Evolutionary conservation across 257 asterid species (phyloP).

Genomic region (Penstemon newberryi): DNA sequence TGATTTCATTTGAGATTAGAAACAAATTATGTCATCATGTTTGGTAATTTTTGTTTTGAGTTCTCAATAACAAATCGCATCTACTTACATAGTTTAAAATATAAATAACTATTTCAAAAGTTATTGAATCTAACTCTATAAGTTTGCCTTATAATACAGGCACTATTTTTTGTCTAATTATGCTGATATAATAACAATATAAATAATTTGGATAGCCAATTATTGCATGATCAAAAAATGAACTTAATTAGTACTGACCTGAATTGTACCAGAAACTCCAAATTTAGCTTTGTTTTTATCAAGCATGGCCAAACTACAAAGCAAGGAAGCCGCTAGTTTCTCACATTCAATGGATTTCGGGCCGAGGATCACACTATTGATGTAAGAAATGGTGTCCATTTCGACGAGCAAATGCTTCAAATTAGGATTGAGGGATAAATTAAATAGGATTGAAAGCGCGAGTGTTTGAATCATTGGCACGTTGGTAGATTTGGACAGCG

Average conservation of each 20-base stretch:
- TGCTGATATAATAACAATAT: no score
- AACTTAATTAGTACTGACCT: constrained; percentile 23
- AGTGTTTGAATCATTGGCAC: constrained; percentile 33
- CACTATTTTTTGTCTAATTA: no score
- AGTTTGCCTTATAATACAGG: no score
- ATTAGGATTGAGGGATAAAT: constrained; percentile 69
- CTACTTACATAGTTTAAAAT: no score
- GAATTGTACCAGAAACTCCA: constrained; percentile 67
- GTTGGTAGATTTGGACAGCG: constrained; percentile 42
- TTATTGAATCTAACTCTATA: no score
- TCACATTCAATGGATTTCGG: constrained; percentile 35
- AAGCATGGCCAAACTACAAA: constrained; percentile 82
- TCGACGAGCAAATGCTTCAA: constrained; percentile 58
- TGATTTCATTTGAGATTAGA: no score
- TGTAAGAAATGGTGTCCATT: constrained; percentile 46
- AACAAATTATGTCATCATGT: no score
- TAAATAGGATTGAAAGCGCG: constrained; percentile 68
- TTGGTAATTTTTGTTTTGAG: no score
- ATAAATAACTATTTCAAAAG: no score
- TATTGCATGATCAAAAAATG: no score
- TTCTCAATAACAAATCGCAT: no score
- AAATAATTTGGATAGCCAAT: no score
- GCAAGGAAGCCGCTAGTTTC: constrained; percentile 64
- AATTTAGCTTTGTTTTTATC: constrained; percentile 80
- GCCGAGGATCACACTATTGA: constrained; percentile 40